These are phyloP conservation scores for Coemansia sp. DNA, from an alignment of 192 early-diverging fungal species.

Conservation along the genomic window DNA sequence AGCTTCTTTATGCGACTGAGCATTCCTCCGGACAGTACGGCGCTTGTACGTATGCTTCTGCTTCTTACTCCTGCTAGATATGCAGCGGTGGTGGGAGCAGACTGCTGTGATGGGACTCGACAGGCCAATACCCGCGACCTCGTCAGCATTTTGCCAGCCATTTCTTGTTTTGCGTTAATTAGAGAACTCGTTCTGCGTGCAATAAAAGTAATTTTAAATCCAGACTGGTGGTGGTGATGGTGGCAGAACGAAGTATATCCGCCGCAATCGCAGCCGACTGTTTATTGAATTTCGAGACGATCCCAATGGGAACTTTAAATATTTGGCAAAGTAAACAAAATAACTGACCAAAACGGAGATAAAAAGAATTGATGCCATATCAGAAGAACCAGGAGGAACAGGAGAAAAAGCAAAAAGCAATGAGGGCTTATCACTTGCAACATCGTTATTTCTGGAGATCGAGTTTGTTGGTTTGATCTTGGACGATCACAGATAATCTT, in stretches of 20 bases:
- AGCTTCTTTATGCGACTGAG: background rate
- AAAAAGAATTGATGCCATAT: no score
- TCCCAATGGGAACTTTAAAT: no score
- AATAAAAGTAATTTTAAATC: background rate
- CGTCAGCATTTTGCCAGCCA: background rate
- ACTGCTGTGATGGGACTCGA: background rate
- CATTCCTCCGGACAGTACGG: background rate
- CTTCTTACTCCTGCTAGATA: background rate
- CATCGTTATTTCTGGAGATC: no score
- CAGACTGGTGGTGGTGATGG: background rate
- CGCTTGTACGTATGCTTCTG: slow-evolving; percentile 1
- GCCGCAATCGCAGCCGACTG: no score
- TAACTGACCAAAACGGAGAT: no score
- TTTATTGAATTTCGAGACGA: no score
- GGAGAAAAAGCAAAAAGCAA: no score
- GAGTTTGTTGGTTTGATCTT: no score
- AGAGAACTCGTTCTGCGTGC: background rate
- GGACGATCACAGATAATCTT: no score
- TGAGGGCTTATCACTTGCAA: no score
- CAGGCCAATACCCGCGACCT: background rate
- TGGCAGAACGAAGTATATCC: background rate
- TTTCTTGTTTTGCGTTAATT: background rate
- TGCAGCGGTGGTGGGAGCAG: background rate
- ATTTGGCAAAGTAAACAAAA: no score
- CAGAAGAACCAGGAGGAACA: no score